A percentile compares a stretch with the other conserved stretches of the same genome.
Evolutionary conservation across 2,329 filamentous ascomycete genomes (phyloP).

Genomic region (Fusarium lateritium): DNA sequence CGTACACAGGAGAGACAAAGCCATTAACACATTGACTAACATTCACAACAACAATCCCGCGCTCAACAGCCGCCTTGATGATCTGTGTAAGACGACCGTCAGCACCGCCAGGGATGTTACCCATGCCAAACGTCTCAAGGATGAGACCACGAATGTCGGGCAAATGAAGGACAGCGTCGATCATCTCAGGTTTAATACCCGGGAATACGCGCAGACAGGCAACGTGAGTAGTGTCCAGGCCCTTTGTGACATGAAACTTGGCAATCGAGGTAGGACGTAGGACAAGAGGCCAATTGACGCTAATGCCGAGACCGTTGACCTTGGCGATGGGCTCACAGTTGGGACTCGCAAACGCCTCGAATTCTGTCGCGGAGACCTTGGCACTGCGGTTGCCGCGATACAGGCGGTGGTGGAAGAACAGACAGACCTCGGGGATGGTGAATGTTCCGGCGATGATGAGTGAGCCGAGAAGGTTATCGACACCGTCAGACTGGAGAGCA

Average conservation of each 20-base stretch:
- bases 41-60: conserved; percentile 89
- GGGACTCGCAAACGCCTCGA: conserved; percentile 90
- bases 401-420: conserved; percentile 94
- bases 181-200: conserved; percentile 93
- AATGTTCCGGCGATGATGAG: conserved; percentile 93
- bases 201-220: conserved; percentile 92
- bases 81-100: conserved; percentile 85
- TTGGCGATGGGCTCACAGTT: conserved; percentile 86
- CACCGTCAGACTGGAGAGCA: conserved; percentile 89
- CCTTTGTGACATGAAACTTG: conserved; percentile 80
- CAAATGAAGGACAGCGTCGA: conserved; percentile 84
- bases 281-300: conserved; percentile 85
- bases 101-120: conserved; percentile 87
- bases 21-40: conserved; percentile 90
- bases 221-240: conserved; percentile 88
- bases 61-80: conserved; percentile 81
- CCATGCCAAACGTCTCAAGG: conserved; percentile 93
- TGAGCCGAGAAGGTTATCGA: conserved; percentile 90
- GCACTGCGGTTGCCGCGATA: conserved; percentile 91
- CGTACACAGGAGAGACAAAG: conserved; percentile 84
- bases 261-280: conserved; percentile 81
- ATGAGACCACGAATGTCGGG: conserved; percentile 86
- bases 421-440: conserved; percentile 91
- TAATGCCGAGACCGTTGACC: conserved; percentile 84
- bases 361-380: conserved; percentile 89